Percentiles rank a stretch among this genome's conserved stretches.
Conservation (phyloP, 163 green algal genomes). For the Scenedesmus sp. region DNA sequence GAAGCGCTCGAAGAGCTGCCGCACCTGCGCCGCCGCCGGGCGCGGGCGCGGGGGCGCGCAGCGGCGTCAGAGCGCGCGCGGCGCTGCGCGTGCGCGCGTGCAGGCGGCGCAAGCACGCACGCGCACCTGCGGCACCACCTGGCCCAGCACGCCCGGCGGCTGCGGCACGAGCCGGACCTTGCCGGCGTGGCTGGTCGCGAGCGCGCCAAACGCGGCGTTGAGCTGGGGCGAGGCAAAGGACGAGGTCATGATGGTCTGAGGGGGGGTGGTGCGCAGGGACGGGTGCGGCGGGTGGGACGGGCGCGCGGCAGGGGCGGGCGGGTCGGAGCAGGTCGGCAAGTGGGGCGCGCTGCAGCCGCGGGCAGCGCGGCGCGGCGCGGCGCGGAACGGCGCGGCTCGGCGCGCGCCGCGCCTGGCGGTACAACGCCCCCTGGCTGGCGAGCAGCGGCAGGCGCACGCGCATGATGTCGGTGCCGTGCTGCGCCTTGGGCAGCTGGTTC, state of each 20-base stretch:
- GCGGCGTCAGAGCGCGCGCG: background rate
- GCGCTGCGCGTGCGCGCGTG: no score
- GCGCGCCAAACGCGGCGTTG: constrained; percentile 66
- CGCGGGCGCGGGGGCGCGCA: background rate
- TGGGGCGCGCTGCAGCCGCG: no score
- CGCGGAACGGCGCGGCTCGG: no score
- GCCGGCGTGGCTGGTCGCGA: constrained; percentile 68
- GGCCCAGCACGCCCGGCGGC: constrained; percentile 68
- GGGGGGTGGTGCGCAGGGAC: background rate
- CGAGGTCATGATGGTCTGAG: constrained; percentile 89
- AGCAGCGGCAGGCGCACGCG: constrained; percentile 72
- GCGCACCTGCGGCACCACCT: constrained; percentile 71
- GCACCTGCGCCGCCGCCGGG: constrained; percentile 50
- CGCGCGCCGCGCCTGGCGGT: constrained; percentile 55
- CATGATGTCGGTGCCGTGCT: constrained; percentile 95
- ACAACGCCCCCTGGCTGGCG: constrained; percentile 46
- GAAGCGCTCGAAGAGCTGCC: constrained; percentile 91
- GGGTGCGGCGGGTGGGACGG: no score
- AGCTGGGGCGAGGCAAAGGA: constrained; percentile 77
- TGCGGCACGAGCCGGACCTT: constrained; percentile 56
- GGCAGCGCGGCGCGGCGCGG: no score
- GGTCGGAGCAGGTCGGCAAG: no score
- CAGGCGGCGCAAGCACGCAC: background rate
- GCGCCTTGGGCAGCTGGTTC: constrained; percentile 83
- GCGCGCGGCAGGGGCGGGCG: no score